Evolutionary conservation across 129 eudicot genomes (phyloP).

Genomic region (Mikania micrantha): DNA sequence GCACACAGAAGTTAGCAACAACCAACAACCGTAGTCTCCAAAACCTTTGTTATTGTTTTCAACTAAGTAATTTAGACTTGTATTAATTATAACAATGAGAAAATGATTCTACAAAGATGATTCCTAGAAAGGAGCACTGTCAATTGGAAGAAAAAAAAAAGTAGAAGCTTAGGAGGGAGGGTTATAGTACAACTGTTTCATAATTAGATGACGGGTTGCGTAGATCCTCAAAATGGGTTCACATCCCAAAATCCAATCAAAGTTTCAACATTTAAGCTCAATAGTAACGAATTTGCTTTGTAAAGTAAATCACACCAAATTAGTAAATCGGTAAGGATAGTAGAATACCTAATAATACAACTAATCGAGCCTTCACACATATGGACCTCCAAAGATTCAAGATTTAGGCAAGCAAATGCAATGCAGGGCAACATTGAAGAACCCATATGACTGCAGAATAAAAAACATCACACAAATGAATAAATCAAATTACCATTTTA

Average conservation of each 20-base stretch:
- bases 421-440: constrained; percentile 95
- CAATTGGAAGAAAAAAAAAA: too few species aligned
- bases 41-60: too few species aligned
- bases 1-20: too few species aligned
- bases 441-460: constrained; percentile 78
- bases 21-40: too few species aligned
- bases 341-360: constrained; percentile 95
- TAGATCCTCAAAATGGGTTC: too few species aligned
- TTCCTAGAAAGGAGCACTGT: too few species aligned
- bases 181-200: too few species aligned
- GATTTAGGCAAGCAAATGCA: constrained; percentile 85
- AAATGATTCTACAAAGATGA: too few species aligned
- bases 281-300: neutral
- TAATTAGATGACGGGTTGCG: too few species aligned
- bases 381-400: constrained; percentile 67
- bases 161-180: too few species aligned
- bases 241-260: neutral
- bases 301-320: neutral
- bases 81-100: too few species aligned
- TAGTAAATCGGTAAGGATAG: neutral
- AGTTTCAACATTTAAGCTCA: neutral
- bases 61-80: too few species aligned
- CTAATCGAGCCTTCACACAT: constrained; percentile 50
- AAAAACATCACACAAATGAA: constrained; percentile 8
- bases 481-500: constrained; percentile 4